A percentile compares a stretch with the other conserved stretches of the same genome.
Evolutionary conservation across 257 asterid species (phyloP).

Genomic region (Oldenlandia corymbosa): DNA sequence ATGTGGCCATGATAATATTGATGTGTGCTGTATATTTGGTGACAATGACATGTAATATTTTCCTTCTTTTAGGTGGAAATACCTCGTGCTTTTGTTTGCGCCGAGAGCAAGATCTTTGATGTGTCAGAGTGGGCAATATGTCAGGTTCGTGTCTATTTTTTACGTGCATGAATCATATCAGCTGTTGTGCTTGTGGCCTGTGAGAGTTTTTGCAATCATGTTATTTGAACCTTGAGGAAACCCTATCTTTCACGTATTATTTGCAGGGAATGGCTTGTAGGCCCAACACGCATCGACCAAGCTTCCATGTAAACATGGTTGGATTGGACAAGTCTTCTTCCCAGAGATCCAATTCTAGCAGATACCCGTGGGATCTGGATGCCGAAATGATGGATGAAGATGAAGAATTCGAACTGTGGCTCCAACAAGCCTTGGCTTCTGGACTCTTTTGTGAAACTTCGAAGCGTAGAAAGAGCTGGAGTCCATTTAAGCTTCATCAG

Average conservation of each 20-base stretch:
- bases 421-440: slow-evolving; percentile 92
- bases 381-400: slow-evolving; percentile 96
- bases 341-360: slow-evolving; percentile 75
- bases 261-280: slow-evolving; percentile 90
- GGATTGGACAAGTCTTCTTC: slow-evolving; percentile 65
- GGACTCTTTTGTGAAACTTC: slow-evolving; percentile 87
- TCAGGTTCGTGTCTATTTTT: slow-evolving; percentile 56
- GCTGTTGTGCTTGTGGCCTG: background rate
- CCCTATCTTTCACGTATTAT: background rate
- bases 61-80: slow-evolving; percentile 60
- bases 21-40: background rate
- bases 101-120: slow-evolving; percentile 91
- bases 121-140: slow-evolving; percentile 99
- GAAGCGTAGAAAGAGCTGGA: slow-evolving; percentile 95
- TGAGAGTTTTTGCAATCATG: too few species aligned
- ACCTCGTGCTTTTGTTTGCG: slow-evolving; percentile 97
- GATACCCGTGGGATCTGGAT: slow-evolving; percentile 90
- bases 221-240: too few species aligned
- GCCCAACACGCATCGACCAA: slow-evolving; percentile 93
- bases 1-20: background rate
- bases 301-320: slow-evolving; percentile 99
- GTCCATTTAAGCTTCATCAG: slow-evolving; percentile 90
- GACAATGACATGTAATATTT: slow-evolving; percentile 4
- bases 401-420: slow-evolving; percentile 95
- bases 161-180: too few species aligned